Percentiles rank a stretch among this genome's conserved stretches.
phyloP scores from a whole-genome alignment of 768 basidiomycete genomes.

The Lactarius vividus region DNA sequence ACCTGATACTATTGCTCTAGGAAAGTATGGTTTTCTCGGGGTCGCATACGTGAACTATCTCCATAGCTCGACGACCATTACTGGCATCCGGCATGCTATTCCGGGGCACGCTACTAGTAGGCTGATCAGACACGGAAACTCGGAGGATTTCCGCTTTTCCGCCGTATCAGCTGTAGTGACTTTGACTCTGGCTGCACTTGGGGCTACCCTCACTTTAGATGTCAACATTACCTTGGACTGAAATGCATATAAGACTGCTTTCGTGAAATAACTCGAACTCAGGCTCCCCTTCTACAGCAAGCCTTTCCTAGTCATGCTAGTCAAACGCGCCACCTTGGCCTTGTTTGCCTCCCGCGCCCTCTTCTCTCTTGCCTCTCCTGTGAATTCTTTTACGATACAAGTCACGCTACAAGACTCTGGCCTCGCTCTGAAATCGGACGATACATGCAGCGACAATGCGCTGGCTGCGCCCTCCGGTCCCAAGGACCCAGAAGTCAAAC shows the following conservation, averaged over 20 bases:
- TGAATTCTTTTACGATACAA: not conserved
- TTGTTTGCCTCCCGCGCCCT: slow-evolving; percentile 13
- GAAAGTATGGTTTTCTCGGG: not conserved
- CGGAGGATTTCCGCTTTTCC: not conserved
- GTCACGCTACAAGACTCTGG: slow-evolving; percentile 8
- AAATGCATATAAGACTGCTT: not conserved
- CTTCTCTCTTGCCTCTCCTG: slow-evolving; percentile 12
- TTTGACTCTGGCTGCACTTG: not conserved
- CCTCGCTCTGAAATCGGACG: not conserved
- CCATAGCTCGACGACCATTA: not conserved
- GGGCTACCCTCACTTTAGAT: not conserved
- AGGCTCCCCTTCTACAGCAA: not conserved
- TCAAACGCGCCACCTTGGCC: slow-evolving; percentile 9
- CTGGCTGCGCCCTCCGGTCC: not conserved
- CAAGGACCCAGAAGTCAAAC: slow-evolving; percentile 26
- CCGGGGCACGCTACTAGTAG: not conserved
- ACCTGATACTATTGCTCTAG: not conserved
- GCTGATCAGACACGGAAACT: not conserved
- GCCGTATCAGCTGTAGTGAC: not conserved
- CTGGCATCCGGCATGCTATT: not conserved
- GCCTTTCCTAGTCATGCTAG: slow-evolving; percentile 7
- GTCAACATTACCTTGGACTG: not conserved
- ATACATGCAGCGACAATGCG: not conserved
- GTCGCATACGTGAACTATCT: not conserved
- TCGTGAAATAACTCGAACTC: not conserved